Percentiles rank a stretch among this genome's conserved stretches.
Evolutionary conservation across 2,329 filamentous ascomycete species (phyloP).

Genomic region (Penicillium concentricum): DNA sequence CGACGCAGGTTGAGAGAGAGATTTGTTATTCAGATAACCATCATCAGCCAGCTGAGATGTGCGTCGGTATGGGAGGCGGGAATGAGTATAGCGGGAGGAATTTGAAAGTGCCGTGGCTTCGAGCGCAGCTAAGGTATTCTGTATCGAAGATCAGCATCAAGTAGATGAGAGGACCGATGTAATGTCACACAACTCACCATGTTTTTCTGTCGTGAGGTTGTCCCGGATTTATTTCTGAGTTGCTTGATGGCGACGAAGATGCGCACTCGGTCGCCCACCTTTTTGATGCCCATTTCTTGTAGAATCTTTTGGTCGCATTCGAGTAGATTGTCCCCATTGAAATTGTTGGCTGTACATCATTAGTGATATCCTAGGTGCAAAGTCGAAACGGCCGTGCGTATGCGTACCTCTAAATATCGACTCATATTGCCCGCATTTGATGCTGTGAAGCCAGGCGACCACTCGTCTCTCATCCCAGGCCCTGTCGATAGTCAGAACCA

Average conservation of each 20-base stretch:
- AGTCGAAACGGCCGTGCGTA: slow-evolving; percentile 27
- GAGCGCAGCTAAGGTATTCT: slow-evolving; percentile 82
- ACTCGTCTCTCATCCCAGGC: slow-evolving; percentile 89
- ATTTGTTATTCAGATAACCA: slow-evolving; percentile 51
- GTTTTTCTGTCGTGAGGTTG: slow-evolving; percentile 79
- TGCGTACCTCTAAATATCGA: slow-evolving; percentile 69
- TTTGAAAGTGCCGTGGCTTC: slow-evolving; percentile 64
- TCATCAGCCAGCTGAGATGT: slow-evolving; percentile 54
- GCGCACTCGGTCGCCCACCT: slow-evolving; percentile 92
- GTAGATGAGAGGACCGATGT: neutral
- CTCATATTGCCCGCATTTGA: slow-evolving; percentile 94
- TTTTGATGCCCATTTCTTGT: slow-evolving; percentile 97
- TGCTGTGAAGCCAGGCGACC: slow-evolving; percentile 82
- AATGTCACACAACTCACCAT: slow-evolving; percentile 59
- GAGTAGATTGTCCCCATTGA: slow-evolving; percentile 93
- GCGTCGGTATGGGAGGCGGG: slow-evolving; percentile 59
- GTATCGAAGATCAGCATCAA: slow-evolving; percentile 17
- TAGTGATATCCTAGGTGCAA: slow-evolving; percentile 17
- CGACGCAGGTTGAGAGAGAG: slow-evolving; percentile 68
- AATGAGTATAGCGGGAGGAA: slow-evolving; percentile 62
- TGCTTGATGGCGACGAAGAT: slow-evolving; percentile 85
- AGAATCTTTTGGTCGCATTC: slow-evolving; percentile 96
- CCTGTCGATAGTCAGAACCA: slow-evolving; percentile 38
- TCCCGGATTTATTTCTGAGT: slow-evolving; percentile 71
- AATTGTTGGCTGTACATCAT: slow-evolving; percentile 68